These are phyloP conservation scores for Plasmodium ovale DNA, from an alignment of 169 alveolate genomes.

Conservation along the genomic window DNA sequence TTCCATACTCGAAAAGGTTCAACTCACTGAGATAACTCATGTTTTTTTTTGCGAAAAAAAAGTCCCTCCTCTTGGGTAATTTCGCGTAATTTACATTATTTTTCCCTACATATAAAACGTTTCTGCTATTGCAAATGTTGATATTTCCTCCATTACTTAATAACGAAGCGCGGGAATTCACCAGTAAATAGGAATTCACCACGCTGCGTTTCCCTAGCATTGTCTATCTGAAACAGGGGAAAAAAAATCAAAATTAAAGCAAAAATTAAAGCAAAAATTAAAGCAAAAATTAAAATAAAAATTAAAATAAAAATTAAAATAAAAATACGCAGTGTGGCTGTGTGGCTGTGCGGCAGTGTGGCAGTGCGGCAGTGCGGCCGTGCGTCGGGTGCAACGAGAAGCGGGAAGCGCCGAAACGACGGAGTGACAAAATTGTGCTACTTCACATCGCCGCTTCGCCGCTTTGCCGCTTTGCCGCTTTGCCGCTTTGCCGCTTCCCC, in stretches of 20 bases:
- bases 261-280: no score
- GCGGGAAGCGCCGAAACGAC: no score
- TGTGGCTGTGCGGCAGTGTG: no score
- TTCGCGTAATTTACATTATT: not conserved
- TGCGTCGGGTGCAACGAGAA: no score
- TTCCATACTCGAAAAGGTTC: not conserved
- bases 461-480: no score
- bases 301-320: no score
- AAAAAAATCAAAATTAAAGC: not conserved
- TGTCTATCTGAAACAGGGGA: not conserved
- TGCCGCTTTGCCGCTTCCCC: no score
- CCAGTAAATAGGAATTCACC: constrained; percentile 5
- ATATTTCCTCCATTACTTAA: constrained; percentile 5
- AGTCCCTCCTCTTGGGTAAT: not conserved
- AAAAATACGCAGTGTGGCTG: no score
- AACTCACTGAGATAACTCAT: not conserved
- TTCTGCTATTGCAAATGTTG: not conserved
- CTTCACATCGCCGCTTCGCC: no score
- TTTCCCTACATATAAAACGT: not conserved
- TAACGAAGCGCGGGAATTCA: constrained; percentile 1
- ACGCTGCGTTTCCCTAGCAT: constrained; percentile 15
- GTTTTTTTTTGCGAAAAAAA: not conserved
- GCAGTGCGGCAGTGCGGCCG: no score
- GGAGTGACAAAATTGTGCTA: no score
- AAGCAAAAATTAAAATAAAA: no score